Evolutionary conservation across 2,329 filamentous ascomycete genomes (phyloP).

Genomic region (Scopulariopsis brevicaulis): DNA sequence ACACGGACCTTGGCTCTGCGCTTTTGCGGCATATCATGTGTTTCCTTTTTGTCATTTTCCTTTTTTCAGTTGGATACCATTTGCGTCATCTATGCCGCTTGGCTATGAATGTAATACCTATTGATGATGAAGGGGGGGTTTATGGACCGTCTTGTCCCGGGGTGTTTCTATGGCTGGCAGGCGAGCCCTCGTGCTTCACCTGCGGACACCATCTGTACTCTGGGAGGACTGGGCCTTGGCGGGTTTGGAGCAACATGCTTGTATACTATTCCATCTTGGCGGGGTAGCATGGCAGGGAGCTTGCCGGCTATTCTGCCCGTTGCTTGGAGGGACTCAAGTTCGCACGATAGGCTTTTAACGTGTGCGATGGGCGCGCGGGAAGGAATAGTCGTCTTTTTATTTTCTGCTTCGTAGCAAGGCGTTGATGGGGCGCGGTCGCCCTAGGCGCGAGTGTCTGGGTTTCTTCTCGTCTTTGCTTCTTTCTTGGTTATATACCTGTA

Average conservation of each 20-base stretch:
- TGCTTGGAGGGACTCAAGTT: not conserved
- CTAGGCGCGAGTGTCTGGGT: not conserved
- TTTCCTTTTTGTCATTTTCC: constrained; percentile 5
- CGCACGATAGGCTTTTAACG: not conserved
- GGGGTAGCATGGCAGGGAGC: not conserved
- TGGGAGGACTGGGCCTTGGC: not conserved
- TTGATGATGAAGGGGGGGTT: not conserved
- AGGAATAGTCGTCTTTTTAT: not conserved
- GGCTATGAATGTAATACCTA: not conserved
- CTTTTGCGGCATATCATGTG: constrained; percentile 3
- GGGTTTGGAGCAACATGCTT: not conserved
- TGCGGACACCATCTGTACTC: not conserved
- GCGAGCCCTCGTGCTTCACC: not conserved
- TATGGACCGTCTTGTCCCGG: not conserved
- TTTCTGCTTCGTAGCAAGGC: not conserved
- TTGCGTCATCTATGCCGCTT: not conserved
- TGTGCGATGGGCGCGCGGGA: not conserved
- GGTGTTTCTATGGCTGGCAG: not conserved
- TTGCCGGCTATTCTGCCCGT: not conserved
- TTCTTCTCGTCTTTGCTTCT: not conserved
- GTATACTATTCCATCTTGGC: not conserved
- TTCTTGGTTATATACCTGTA: not conserved
- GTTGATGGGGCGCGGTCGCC: not conserved
- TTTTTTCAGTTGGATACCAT: not conserved
- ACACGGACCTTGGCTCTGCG: constrained; percentile 5